Base-by-base conservation (phyloP, 208 protist genomes). In the Wallacemonas sp. region DNA sequence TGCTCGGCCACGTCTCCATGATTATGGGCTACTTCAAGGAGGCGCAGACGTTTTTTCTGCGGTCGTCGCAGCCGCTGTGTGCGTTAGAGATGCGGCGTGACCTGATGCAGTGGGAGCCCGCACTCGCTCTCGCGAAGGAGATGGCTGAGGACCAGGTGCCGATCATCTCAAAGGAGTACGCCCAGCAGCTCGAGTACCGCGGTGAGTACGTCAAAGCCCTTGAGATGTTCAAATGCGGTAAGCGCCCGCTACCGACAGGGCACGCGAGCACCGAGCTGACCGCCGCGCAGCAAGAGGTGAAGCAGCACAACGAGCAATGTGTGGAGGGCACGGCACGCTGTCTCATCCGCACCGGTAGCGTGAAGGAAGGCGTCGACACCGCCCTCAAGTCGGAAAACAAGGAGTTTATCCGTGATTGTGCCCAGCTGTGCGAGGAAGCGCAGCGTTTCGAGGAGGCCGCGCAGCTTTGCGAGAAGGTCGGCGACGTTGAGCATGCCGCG, bases 31-130 rank as follows among this genome's bases (percentile, higher is more conserved):
- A 97, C 73, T 97, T 97, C 74, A 87, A 96, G 64, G 81, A 93
- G 50, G 96, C 97, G 26, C 92, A 98, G 78, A 91, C 75, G 38
- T 91, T 85, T 57, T 98, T 98, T 64, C 63, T 98, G 15, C 79
- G 76, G 50, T 98, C 93, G 29, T 92, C 92, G 24, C 85, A 93
- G 63, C 96, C 94, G 53, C 68, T 93, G 26, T 83, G 87, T 32
- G 98, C 98, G 13, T 81, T 99, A 24, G 89, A 98, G 71, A 99
- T 99, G 98, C 89, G 97, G 17, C 87, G 95, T 15, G 95, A 99
- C 72, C 81, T 99, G 57, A 96, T 98, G 91, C 95, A 99, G 75
- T 99, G 96, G 95, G 95, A 98, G 58, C 82, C 88, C 19, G 97
- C 97, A 5, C 83, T 99, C 33, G 46, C 81, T 4, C 81, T 99